phyloP scores from a whole-genome alignment of 2,329 filamentous ascomycete species.

The Penicillium polonicum region DNA sequence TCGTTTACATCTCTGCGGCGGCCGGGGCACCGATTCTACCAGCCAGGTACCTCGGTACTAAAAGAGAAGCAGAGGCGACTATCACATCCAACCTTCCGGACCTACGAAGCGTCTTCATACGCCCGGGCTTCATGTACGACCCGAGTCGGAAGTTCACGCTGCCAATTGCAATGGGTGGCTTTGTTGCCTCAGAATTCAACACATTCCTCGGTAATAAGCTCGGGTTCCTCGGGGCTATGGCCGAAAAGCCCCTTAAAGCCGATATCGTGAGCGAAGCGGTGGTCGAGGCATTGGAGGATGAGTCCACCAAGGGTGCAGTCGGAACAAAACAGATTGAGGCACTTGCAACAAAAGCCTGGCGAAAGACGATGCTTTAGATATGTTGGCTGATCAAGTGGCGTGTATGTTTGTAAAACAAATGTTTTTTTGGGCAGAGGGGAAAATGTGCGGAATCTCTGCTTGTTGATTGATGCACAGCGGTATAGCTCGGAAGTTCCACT shows the following conservation, averaged over 20 bases:
- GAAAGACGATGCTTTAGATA: slow-evolving; percentile 77
- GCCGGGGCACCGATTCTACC: slow-evolving; percentile 83
- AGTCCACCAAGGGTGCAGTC: slow-evolving; percentile 69
- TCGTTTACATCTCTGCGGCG: slow-evolving; percentile 86
- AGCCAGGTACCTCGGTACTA: slow-evolving; percentile 81
- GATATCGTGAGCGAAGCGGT: slow-evolving; percentile 86
- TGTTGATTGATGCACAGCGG: background rate
- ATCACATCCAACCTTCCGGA: slow-evolving; percentile 70
- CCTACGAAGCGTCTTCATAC: slow-evolving; percentile 77
- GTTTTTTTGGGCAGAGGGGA: background rate
- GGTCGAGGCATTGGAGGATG: slow-evolving; percentile 79
- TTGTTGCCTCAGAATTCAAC: slow-evolving; percentile 74
- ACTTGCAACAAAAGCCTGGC: slow-evolving; percentile 79
- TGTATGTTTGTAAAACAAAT: slow-evolving; percentile 5
- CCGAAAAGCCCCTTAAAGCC: slow-evolving; percentile 80
- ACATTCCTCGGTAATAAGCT: slow-evolving; percentile 72
- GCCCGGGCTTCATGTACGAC: slow-evolving; percentile 89
- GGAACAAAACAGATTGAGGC: slow-evolving; percentile 78
- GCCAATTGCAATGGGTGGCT: slow-evolving; percentile 75
- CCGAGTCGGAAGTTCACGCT: slow-evolving; percentile 76
- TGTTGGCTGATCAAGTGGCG: slow-evolving; percentile 1
- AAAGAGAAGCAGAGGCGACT: slow-evolving; percentile 80
- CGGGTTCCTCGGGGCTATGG: slow-evolving; percentile 76
- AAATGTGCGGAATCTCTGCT: slow-evolving; percentile 7
- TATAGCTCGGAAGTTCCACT: slow-evolving; percentile 9